Percentiles rank a stretch among this genome's conserved stretches.
phyloP scores from a whole-genome alignment of 73 alveolate species.

The Symbiodinium pilosum region DNA sequence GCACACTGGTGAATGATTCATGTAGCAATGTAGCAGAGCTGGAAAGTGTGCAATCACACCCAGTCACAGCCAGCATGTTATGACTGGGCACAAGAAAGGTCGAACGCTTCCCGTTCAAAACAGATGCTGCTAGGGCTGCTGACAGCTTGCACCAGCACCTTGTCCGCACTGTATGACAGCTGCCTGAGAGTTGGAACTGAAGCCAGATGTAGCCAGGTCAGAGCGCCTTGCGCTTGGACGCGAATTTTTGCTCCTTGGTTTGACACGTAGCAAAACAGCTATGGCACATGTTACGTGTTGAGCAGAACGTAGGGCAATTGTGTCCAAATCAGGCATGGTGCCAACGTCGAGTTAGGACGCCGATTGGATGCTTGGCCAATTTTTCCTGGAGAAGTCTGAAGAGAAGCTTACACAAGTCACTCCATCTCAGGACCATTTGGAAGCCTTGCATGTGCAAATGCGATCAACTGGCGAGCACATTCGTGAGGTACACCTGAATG shows the following conservation, averaged over 20 bases:
- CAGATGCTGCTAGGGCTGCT: not conserved
- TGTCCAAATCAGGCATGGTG: not conserved
- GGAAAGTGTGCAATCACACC: not conserved
- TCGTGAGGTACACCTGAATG: not conserved
- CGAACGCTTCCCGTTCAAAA: not conserved
- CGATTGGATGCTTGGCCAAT: not conserved
- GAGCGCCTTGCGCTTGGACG: not conserved
- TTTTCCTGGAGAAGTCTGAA: not conserved
- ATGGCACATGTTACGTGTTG: not conserved
- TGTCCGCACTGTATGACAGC: not conserved
- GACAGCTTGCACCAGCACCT: not conserved
- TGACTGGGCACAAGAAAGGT: too few species aligned
- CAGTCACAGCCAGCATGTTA: not conserved
- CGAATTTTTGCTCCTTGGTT: not conserved
- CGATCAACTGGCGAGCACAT: slow-evolving; percentile 1
- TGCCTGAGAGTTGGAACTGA: not conserved
- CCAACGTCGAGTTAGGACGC: not conserved
- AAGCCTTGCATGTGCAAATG: not conserved
- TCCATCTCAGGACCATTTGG: not conserved
- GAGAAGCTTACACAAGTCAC: not conserved
- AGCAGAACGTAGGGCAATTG: not conserved
- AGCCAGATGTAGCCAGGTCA: not conserved
- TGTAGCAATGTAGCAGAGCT: not conserved
- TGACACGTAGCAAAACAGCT: not conserved
- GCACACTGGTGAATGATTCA: too few species aligned